Percentiles rank a stretch among this genome's conserved stretches.
phyloP scores from a whole-genome alignment of 2,329 filamentous ascomycete genomes.

The Penicillium capsulatum region DNA sequence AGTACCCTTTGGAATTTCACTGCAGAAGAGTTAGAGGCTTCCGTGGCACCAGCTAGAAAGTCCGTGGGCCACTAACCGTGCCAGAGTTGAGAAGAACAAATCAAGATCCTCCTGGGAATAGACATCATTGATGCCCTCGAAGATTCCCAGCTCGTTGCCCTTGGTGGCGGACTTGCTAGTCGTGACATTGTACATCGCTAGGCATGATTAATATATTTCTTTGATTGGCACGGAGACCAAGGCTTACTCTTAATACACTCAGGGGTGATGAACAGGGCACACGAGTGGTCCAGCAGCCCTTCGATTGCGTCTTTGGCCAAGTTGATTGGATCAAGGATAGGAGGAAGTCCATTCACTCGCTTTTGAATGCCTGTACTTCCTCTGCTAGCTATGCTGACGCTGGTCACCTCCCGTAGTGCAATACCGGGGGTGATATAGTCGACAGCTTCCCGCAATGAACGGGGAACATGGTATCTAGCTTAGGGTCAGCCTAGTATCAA shows the following conservation, averaged over 20 bases:
- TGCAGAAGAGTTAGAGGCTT: constrained; percentile 2
- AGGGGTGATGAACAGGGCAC: constrained; percentile 38
- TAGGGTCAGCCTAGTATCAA: constrained; percentile 1
- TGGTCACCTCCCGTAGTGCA: constrained; percentile 29
- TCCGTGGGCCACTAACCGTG: too few relatives aligned
- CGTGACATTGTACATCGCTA: constrained; percentile 43
- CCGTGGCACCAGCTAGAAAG: too few relatives aligned
- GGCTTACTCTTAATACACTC: constrained; percentile 36
- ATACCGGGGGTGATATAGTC: constrained; percentile 36
- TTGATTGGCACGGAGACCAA: neutral
- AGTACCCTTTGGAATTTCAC: constrained; percentile 38
- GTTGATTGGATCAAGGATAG: constrained; percentile 25
- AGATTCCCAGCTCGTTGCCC: constrained; percentile 46
- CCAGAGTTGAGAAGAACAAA: constrained; percentile 38
- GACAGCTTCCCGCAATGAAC: constrained; percentile 27
- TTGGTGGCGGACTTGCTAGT: constrained; percentile 36
- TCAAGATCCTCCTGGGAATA: constrained; percentile 46
- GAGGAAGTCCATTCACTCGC: constrained; percentile 21
- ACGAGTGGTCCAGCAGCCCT: constrained; percentile 17
- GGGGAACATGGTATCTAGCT: constrained; percentile 29
- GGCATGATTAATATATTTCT: neutral
- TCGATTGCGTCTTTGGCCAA: constrained; percentile 18
- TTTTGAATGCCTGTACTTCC: constrained; percentile 15
- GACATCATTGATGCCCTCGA: constrained; percentile 44
- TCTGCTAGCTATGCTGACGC: constrained; percentile 7